phyloP scores from a whole-genome alignment of 2,329 filamentous ascomycete genomes.

The Fusarium sp. region DNA sequence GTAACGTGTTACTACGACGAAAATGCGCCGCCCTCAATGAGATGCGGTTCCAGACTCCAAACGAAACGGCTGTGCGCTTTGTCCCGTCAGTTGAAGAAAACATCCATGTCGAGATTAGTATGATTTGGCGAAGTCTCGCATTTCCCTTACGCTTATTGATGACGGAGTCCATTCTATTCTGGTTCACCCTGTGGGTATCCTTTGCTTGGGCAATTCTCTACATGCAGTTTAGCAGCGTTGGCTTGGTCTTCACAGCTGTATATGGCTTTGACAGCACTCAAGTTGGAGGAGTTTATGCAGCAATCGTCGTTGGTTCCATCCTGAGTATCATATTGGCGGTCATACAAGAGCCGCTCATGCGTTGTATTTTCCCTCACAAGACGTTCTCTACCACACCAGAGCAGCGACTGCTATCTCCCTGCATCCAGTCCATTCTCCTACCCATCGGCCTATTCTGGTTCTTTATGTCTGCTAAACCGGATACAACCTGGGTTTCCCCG shows the following conservation, averaged over 20 bases:
- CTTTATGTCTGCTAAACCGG: constrained; percentile 67
- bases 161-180: constrained; percentile 71
- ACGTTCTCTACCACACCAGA: constrained; percentile 58
- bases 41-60: constrained; percentile 43
- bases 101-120: constrained; percentile 33
- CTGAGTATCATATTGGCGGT: constrained; percentile 66
- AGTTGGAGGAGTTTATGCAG: constrained; percentile 70
- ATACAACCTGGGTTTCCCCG: constrained; percentile 72
- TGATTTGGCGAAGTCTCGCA: constrained; percentile 46
- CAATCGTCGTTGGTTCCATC: constrained; percentile 52
- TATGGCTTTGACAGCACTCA: constrained; percentile 70
- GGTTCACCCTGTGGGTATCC: constrained; percentile 76
- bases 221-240: constrained; percentile 66
- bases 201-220: constrained; percentile 79
- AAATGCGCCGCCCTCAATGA: constrained; percentile 69
- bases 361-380: constrained; percentile 55
- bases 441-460: constrained; percentile 78
- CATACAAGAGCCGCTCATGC: constrained; percentile 66
- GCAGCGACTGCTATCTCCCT: constrained; percentile 71
- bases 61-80: constrained; percentile 1
- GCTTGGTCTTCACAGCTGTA: constrained; percentile 71
- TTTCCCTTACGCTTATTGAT: constrained; percentile 58
- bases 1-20: constrained; percentile 70
- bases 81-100: constrained; percentile 15
- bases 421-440: constrained; percentile 69